These are phyloP conservation scores for Thuja plicata DNA, from an alignment of 83 land plant species.

Conservation along the genomic window DNA sequence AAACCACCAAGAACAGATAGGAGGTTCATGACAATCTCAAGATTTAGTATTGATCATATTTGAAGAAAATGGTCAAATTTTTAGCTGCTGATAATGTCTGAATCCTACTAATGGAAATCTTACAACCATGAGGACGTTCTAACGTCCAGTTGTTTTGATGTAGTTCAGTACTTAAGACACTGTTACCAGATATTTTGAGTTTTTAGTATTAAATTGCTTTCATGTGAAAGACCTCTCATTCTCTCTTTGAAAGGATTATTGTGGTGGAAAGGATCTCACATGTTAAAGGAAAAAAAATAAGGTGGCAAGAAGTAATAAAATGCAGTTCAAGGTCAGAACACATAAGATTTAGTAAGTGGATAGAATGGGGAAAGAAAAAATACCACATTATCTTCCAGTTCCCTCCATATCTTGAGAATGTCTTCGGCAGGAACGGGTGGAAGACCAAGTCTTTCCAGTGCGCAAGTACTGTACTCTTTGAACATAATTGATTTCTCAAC, in stretches of 20 bases:
- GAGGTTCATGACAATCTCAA: background rate
- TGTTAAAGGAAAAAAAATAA: background rate
- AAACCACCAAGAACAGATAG: background rate
- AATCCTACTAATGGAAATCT: background rate
- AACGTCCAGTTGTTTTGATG: background rate
- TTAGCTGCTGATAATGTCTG: background rate
- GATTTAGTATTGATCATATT: background rate
- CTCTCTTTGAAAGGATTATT: background rate
- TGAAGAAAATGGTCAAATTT: background rate
- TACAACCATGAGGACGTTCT: background rate
- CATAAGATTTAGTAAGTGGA: background rate
- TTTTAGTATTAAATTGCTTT: background rate
- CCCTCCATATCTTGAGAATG: background rate
- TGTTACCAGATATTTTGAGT: background rate
- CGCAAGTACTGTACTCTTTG: slow-evolving; percentile 4
- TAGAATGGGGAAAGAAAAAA: background rate
- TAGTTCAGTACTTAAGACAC: background rate
- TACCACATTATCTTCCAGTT: slow-evolving; percentile 6
- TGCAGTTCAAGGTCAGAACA: background rate
- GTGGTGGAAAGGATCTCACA: background rate
- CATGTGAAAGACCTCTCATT: background rate
- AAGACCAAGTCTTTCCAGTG: slow-evolving; percentile 11
- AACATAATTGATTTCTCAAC: background rate
- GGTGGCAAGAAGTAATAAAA: background rate
- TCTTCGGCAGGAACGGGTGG: slow-evolving; percentile 5